Percentiles rank a stretch among this genome's conserved stretches.
Conservation (phyloP, 106 monocot species). For the Acorus gramineus region DNA sequence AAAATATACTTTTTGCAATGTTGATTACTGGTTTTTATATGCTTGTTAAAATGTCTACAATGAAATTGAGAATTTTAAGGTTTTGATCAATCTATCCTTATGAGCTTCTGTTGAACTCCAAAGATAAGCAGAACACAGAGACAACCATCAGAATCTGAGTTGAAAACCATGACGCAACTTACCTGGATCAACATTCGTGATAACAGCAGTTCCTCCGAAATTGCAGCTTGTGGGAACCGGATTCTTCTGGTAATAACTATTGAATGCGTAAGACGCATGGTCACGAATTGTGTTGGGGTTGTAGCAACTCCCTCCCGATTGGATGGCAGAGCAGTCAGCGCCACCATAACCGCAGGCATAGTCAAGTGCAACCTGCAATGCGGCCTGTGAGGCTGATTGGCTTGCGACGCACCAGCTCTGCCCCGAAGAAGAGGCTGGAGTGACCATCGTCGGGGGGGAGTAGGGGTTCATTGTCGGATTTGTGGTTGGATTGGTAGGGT, state of each 20-base stretch:
- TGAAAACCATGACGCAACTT: slow-evolving; percentile 12
- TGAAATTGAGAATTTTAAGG: too few relatives aligned
- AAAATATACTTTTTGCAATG: too few relatives aligned
- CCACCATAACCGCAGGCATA: slow-evolving; percentile 92
- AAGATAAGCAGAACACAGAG: too few relatives aligned
- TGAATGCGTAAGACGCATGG: slow-evolving; percentile 92
- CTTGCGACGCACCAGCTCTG: slow-evolving; percentile 88
- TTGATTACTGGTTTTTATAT: too few relatives aligned
- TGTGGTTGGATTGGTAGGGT: slow-evolving; percentile 4
- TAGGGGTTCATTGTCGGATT: slow-evolving; percentile 5
- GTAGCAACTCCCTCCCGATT: slow-evolving; percentile 62
- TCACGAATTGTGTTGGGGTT: slow-evolving; percentile 62
- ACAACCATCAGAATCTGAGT: too few relatives aligned
- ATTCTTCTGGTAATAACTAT: slow-evolving; percentile 84
- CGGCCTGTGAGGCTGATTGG: slow-evolving; percentile 51
- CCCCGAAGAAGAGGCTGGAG: slow-evolving; percentile 15
- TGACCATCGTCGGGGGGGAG: neutral
- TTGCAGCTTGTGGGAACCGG: slow-evolving; percentile 81
- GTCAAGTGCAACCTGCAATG: slow-evolving; percentile 81
- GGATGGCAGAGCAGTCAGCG: slow-evolving; percentile 74
- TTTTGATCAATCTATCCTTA: too few relatives aligned
- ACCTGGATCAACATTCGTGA: slow-evolving; percentile 78
- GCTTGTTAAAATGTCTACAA: too few relatives aligned
- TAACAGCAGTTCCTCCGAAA: slow-evolving; percentile 68
- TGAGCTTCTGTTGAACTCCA: too few relatives aligned